Evolutionary conservation across 306 rosid species (phyloP), one percentile per base, ranked within the genome.

Genomic region (Mucuna pruriens): DNA sequence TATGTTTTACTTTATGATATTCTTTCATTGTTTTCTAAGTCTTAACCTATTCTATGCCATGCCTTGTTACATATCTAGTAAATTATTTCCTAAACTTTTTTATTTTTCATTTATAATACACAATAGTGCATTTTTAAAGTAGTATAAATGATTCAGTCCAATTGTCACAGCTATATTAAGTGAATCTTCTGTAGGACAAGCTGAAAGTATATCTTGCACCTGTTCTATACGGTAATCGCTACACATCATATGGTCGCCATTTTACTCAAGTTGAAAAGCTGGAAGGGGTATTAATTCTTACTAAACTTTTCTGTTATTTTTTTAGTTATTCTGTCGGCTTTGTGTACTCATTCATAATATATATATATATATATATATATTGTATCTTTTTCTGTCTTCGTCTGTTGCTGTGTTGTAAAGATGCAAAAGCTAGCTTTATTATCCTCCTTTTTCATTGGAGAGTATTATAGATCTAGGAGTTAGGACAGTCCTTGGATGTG

Each of bases 221-320:
- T 78, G 88, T 89, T 84, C 79, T 90, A 7, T 10, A 79, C 48
- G 99, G 98, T 66, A 93, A 90, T 85, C 96, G 98, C 74, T 95
- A 95, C 93, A 83, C 99, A 12, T 95, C 99, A 45, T 90, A 80
- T 44, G 99, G 98, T 65, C 97, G 98, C 65, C 99, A 95, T 86
- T 95, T 95, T 76, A 95, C 97, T 2, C 89, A 89, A 80, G 72
- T 86, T 84, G 98, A 93, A 71, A 95, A 91, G 87, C 92, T 95
- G 65, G 89, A 86, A 86, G 89, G 90, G 98, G 98, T 95, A 89
- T 71, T 85, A 77, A 46, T 80, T 76, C 74, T 25, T 75, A 44
- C 67, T 68, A 26, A 39, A 69, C 34, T 52, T 81, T 17, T 44
- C 46, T 82, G 45, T 65, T 72, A 69, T 62, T 19, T 70, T 63